Evolutionary conservation across 805 yeast genomes (phyloP).

Genomic region (Candida yuanshanica): DNA sequence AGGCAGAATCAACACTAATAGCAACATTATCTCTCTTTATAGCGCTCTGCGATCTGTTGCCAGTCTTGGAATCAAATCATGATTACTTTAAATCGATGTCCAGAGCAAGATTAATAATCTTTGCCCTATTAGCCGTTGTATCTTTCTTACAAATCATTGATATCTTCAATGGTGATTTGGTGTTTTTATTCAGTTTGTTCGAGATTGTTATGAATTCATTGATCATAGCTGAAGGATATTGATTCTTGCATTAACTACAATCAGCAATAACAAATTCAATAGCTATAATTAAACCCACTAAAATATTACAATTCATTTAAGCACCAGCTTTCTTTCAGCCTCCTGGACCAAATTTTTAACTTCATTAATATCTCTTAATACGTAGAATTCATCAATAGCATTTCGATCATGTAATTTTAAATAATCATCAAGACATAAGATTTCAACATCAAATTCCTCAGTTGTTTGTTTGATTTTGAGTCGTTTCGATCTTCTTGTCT

Average conservation of each 20-base stretch:
- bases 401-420: slow-evolving; percentile 8
- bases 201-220: slow-evolving; percentile 5
- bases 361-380: slow-evolving; percentile 12
- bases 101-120: slow-evolving; percentile 4
- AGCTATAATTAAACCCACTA: neutral
- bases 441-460: slow-evolving; percentile 6
- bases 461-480: slow-evolving; percentile 15
- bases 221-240: slow-evolving; percentile 1
- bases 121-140: slow-evolving; percentile 3
- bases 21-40: slow-evolving; percentile 4
- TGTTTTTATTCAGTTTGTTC: slow-evolving; percentile 5
- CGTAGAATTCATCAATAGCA: slow-evolving; percentile 10
- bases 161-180: slow-evolving; percentile 5
- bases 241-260: neutral
- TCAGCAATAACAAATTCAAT: too few relatives aligned
- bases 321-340: slow-evolving; percentile 6
- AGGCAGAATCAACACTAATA: slow-evolving; percentile 7
- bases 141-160: slow-evolving; percentile 7
- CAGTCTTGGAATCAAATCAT: slow-evolving; percentile 4
- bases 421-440: slow-evolving; percentile 22
- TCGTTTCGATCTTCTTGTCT: slow-evolving; percentile 21
- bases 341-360: slow-evolving; percentile 13
- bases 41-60: slow-evolving; percentile 4
- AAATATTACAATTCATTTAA: neutral
- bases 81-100: slow-evolving; percentile 7